These are phyloP conservation scores for Macrocybe gigantea DNA, from an alignment of 768 basidiomycete species.

Conservation along the genomic window DNA sequence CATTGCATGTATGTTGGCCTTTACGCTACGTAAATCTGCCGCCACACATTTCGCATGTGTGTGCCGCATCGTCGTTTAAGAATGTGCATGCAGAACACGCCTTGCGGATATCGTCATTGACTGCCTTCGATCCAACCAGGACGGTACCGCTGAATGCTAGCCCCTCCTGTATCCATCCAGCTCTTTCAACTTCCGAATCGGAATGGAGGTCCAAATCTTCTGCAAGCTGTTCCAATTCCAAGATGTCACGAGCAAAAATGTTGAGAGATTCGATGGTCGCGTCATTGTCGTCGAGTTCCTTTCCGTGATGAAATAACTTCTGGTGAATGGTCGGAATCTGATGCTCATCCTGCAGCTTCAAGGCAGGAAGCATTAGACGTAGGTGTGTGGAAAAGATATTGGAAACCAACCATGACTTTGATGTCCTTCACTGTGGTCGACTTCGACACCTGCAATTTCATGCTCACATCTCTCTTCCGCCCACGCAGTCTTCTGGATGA, in stretches of 20 bases:
- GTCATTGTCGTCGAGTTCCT: slow-evolving; percentile 61
- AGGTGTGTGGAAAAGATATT: not conserved
- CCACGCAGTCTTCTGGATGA: slow-evolving; percentile 51
- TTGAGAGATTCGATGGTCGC: slow-evolving; percentile 51
- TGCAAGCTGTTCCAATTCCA: slow-evolving; percentile 61
- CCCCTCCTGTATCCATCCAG: slow-evolving; percentile 46
- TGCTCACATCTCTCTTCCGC: slow-evolving; percentile 44
- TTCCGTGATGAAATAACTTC: slow-evolving; percentile 53
- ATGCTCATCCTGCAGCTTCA: slow-evolving; percentile 56
- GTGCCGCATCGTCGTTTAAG: slow-evolving; percentile 38
- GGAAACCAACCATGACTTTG: slow-evolving; percentile 55
- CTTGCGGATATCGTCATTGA: slow-evolving; percentile 20
- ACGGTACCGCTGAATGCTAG: slow-evolving; percentile 73
- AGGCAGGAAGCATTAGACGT: slow-evolving; percentile 2
- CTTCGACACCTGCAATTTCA: slow-evolving; percentile 52
- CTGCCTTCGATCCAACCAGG: slow-evolving; percentile 24
- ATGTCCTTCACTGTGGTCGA: slow-evolving; percentile 71
- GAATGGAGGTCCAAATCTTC: slow-evolving; percentile 54
- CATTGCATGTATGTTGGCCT: slow-evolving; percentile 10
- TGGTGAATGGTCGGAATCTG: slow-evolving; percentile 75
- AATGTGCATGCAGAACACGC: slow-evolving; percentile 57
- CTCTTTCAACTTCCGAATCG: slow-evolving; percentile 41
- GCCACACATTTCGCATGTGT: slow-evolving; percentile 41
- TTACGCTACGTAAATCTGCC: not conserved
- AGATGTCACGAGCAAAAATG: slow-evolving; percentile 48